A percentile compares a stretch with the other conserved stretches of the same genome.
Conservation (phyloP, 257 asterid species). For the Gynochthodes officinalis region DNA sequence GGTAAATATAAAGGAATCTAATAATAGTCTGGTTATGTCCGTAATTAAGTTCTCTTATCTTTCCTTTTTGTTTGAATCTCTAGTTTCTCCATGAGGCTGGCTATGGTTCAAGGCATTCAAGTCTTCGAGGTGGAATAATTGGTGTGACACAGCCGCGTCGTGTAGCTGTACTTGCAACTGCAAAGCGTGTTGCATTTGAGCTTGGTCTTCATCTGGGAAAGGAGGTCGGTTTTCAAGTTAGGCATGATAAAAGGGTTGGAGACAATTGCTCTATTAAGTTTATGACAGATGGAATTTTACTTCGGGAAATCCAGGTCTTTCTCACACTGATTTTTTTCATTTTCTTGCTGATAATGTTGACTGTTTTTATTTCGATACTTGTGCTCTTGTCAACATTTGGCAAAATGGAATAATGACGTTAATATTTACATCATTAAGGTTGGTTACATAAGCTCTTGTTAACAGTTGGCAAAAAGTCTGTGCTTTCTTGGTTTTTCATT, state of each 20-base stretch:
- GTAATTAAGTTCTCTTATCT: constrained; percentile 7
- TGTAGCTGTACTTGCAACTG: constrained; percentile 95
- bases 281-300: constrained; percentile 98
- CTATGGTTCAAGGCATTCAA: constrained; percentile 50
- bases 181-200: constrained; percentile 93
- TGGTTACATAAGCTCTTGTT: too few relatives aligned
- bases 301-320: constrained; percentile 92
- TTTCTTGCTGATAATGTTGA: not conserved
- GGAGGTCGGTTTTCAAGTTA: constrained; percentile 95
- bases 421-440: too few relatives aligned
- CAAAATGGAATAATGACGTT: too few relatives aligned
- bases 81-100: constrained; percentile 97
- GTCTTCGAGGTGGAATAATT: constrained; percentile 61
- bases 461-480: not conserved
- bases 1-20: not conserved
- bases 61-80: constrained; percentile 24
- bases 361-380: not conserved
- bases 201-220: constrained; percentile 81
- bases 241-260: constrained; percentile 90
- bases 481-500: not conserved
- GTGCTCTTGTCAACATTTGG: not conserved
- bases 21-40: constrained; percentile 3
- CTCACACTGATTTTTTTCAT: constrained; percentile 8
- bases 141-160: constrained; percentile 99
- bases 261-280: constrained; percentile 82